Conservation (phyloP, 2,329 filamentous ascomycete species). For the Trichoderma afroharzianum region DNA sequence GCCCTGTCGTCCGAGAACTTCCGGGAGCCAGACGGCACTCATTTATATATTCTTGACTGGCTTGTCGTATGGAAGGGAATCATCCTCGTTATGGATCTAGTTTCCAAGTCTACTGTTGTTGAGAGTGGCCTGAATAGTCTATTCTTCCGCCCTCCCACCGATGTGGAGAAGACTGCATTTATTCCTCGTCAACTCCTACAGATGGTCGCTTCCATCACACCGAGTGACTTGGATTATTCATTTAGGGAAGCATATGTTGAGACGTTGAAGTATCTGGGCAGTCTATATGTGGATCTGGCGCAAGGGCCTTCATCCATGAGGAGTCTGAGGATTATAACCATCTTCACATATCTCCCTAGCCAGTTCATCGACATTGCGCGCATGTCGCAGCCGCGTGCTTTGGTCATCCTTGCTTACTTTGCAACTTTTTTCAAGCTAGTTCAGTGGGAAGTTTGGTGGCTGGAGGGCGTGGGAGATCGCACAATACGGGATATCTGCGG, state of each 20-base stretch:
- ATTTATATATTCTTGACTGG: constrained; percentile 54
- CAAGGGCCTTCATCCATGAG: constrained; percentile 44
- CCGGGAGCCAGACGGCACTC: constrained; percentile 42
- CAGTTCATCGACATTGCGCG: constrained; percentile 43
- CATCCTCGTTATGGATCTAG: constrained; percentile 43
- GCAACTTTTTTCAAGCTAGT: constrained; percentile 47
- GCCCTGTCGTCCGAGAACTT: constrained; percentile 50
- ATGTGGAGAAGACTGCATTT: constrained; percentile 41
- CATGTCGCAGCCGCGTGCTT: constrained; percentile 41
- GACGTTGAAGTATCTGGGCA: constrained; percentile 48
- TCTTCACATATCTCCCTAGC: constrained; percentile 48
- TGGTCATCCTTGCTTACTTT: constrained; percentile 53
- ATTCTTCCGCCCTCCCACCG: constrained; percentile 47
- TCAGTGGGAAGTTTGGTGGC: constrained; percentile 46
- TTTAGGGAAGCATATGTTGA: constrained; percentile 42
- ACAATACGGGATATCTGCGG: constrained; percentile 44
- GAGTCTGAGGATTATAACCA: constrained; percentile 49
- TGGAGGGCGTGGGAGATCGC: constrained; percentile 42
- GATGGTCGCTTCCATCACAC: constrained; percentile 45
- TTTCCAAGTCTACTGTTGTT: constrained; percentile 27
- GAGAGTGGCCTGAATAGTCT: constrained; percentile 45
- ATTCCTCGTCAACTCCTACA: constrained; percentile 48
- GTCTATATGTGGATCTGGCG: constrained; percentile 48
- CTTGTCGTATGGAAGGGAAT: constrained; percentile 54
- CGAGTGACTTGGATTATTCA: constrained; percentile 40